A percentile compares a stretch with the other conserved stretches of the same genome.
These are phyloP conservation scores for Effrenium voratum DNA, from an alignment of 73 alveolate genomes.

Conservation along the genomic window DNA sequence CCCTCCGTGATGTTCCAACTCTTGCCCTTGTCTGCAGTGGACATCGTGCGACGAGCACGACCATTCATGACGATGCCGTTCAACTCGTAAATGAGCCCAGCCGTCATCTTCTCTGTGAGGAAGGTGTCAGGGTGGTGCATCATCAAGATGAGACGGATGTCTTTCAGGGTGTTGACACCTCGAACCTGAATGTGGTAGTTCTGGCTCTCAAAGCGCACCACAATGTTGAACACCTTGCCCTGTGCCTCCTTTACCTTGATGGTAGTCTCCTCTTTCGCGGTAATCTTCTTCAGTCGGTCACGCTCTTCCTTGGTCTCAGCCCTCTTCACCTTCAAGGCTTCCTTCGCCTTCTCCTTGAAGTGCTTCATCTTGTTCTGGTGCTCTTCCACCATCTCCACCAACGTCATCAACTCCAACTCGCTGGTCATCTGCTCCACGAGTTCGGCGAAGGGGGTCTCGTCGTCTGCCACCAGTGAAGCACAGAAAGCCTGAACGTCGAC, in stretches of 20 bases:
- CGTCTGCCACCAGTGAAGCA: neutral
- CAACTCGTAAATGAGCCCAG: neutral
- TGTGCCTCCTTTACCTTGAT: neutral
- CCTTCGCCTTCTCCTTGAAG: neutral
- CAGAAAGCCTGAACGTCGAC: neutral
- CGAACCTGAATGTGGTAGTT: neutral
- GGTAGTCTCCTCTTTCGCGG: neutral
- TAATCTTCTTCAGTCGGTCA: conserved; percentile 15
- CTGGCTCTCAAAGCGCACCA: neutral
- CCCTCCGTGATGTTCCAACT: neutral
- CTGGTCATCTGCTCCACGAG: neutral
- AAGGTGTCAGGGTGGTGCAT: neutral
- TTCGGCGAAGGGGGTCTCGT: neutral
- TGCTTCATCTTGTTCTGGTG: neutral
- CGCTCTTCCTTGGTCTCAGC: neutral
- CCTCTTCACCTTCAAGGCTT: neutral
- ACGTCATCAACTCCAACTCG: conserved; percentile 28
- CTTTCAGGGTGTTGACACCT: neutral
- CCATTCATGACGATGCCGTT: neutral
- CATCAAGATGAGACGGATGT: neutral
- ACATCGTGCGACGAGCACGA: neutral
- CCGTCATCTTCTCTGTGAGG: neutral
- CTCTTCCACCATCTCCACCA: neutral
- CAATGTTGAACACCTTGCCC: neutral
- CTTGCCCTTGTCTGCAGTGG: neutral